Conservation (phyloP, 176 grass and related monocot genomes). For the Oryza glumipatula region DNA sequence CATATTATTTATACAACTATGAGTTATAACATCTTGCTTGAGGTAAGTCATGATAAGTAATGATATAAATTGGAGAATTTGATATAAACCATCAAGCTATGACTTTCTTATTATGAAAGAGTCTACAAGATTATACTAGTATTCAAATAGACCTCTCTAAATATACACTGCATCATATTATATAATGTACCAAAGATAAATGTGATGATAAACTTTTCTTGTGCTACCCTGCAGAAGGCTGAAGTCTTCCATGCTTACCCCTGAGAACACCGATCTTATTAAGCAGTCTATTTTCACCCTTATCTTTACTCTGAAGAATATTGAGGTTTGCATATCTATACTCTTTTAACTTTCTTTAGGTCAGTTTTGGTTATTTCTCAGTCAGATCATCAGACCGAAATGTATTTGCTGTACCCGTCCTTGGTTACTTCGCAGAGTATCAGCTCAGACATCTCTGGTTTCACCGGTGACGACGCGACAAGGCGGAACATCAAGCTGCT, state of each 20-base stretch:
- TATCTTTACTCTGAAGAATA: constrained; percentile 93
- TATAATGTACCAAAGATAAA: not conserved
- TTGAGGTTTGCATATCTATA: constrained; percentile 60
- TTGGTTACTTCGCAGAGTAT: constrained; percentile 69
- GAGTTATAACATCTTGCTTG: not conserved
- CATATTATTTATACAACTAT: not conserved
- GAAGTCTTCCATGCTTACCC: constrained; percentile 74
- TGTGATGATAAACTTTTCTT: not conserved
- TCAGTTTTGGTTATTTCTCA: not conserved
- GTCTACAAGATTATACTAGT: not conserved
- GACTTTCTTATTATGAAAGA: constrained; percentile 1
- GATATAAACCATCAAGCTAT: not conserved
- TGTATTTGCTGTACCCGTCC: not conserved
- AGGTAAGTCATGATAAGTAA: not conserved
- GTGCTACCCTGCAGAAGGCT: constrained; percentile 62
- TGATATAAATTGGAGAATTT: not conserved
- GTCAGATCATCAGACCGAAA: constrained; percentile 8
- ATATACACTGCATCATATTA: not conserved
- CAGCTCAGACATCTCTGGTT: constrained; percentile 91
- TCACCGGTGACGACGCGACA: constrained; percentile 85
- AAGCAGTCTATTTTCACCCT: constrained; percentile 91
- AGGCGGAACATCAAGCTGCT: constrained; percentile 81
- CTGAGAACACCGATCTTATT: constrained; percentile 84
- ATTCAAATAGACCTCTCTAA: not conserved
- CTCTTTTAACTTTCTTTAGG: not conserved